These are phyloP conservation scores for Cyanodermella asteris DNA, from an alignment of 2,329 filamentous ascomycete genomes.

Conservation along the genomic window DNA sequence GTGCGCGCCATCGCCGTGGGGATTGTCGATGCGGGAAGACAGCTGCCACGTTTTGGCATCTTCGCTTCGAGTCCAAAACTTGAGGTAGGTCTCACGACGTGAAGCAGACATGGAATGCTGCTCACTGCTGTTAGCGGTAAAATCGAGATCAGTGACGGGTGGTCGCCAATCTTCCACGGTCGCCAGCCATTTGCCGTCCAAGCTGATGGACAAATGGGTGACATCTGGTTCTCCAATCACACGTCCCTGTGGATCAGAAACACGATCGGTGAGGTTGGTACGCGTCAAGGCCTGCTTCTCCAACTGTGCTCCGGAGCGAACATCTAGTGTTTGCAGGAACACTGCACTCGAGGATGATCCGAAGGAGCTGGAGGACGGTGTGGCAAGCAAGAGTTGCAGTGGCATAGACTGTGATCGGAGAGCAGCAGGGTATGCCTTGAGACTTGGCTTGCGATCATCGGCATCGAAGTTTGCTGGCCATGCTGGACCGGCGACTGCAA, in stretches of 20 bases:
- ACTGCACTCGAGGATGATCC: slow-evolving; percentile 27
- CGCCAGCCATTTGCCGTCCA: slow-evolving; percentile 71
- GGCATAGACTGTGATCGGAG: slow-evolving; percentile 41
- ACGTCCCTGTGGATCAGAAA: slow-evolving; percentile 48
- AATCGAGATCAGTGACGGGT: slow-evolving; percentile 42
- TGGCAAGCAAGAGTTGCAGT: slow-evolving; percentile 42
- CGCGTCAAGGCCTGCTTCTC: slow-evolving; percentile 75
- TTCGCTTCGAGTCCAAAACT: slow-evolving; percentile 61
- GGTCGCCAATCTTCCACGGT: slow-evolving; percentile 85
- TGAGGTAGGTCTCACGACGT: slow-evolving; percentile 36
- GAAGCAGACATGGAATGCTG: no score
- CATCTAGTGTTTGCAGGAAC: slow-evolving; percentile 68
- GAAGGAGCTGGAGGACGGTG: slow-evolving; percentile 12
- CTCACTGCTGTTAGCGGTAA: slow-evolving; percentile 25
- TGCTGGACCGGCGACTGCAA: slow-evolving; percentile 70
- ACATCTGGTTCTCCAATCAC: slow-evolving; percentile 59
- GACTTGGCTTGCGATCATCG: slow-evolving; percentile 9
- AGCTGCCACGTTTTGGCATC: slow-evolving; percentile 43
- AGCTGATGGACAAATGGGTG: slow-evolving; percentile 50
- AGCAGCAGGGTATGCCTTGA: slow-evolving; percentile 24
- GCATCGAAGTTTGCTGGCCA: slow-evolving; percentile 21
- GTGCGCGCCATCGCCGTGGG: slow-evolving; percentile 37
- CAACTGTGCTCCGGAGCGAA: slow-evolving; percentile 55
- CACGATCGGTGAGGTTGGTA: slow-evolving; percentile 67
- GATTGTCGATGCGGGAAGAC: slow-evolving; percentile 61